A percentile compares a stretch with the other conserved stretches of the same genome.
Evolutionary conservation across 805 yeast genomes (phyloP).

Genomic region (Candida nanaspora): DNA sequence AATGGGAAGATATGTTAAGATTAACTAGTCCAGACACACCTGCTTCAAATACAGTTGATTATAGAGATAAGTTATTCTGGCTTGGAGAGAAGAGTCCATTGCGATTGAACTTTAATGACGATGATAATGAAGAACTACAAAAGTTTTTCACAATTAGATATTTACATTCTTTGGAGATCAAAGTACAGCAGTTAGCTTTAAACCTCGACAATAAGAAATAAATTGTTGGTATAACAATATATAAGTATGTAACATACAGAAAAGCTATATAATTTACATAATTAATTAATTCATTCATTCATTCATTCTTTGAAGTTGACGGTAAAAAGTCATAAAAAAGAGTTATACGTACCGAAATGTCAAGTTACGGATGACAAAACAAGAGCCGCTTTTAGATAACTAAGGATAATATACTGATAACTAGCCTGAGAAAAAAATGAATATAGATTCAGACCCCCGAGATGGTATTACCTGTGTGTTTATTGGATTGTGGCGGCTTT

Average conservation of each 20-base stretch:
- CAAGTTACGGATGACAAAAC: neutral
- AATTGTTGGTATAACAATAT: neutral
- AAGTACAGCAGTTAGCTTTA: conserved; percentile 9
- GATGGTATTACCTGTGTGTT: too few relatives aligned
- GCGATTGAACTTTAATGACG: conserved; percentile 23
- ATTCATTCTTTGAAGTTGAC: neutral
- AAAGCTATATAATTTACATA: neutral
- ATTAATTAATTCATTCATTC: neutral
- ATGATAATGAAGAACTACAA: conserved; percentile 63
- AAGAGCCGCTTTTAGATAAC: neutral
- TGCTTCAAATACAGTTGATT: conserved; percentile 12
- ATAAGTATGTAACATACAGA: neutral
- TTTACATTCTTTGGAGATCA: conserved; percentile 16
- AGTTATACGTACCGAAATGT: neutral
- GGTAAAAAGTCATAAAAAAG: neutral
- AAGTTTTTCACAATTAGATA: conserved; percentile 33
- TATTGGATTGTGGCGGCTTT: too few relatives aligned
- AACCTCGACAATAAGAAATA: neutral
- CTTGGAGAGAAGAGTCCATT: conserved; percentile 60
- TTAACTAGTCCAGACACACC: conserved; percentile 13
- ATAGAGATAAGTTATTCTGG: conserved; percentile 43
- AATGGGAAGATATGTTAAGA: conserved; percentile 40
- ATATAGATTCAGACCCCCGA: too few relatives aligned
- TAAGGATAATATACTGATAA: neutral
- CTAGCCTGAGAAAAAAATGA: too few relatives aligned